A percentile compares a stretch with the other conserved stretches of the same genome.
These are phyloP conservation scores for Cetradonia linearis DNA, from an alignment of 495 filamentous ascomycete species.

Conservation along the genomic window DNA sequence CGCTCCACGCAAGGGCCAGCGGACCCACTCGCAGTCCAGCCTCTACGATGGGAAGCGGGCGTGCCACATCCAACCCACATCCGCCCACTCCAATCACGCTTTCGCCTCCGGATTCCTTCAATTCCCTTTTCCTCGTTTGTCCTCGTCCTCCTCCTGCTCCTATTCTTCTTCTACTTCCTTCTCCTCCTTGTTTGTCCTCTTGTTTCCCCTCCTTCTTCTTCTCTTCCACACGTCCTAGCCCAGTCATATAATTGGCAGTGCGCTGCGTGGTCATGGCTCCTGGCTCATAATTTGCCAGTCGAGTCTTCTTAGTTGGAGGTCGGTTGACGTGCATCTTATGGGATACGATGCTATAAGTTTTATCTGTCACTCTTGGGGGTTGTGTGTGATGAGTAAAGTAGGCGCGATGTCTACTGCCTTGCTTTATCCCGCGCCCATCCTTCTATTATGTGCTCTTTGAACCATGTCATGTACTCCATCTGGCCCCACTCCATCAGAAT, in stretches of 20 bases:
- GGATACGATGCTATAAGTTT: too few relatives aligned
- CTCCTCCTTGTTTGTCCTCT: not conserved
- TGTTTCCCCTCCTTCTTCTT: not conserved
- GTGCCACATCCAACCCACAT: too few relatives aligned
- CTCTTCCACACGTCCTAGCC: not conserved
- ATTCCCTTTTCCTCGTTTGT: not conserved
- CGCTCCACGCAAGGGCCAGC: too few relatives aligned
- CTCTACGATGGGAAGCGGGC: too few relatives aligned
- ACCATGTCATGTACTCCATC: constrained; percentile 13
- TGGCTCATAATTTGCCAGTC: too few relatives aligned
- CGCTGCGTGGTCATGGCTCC: too few relatives aligned
- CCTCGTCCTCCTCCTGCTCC: not conserved
- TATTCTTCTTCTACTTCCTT: not conserved
- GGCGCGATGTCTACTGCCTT: not conserved
- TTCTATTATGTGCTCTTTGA: constrained; percentile 6
- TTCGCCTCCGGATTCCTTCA: not conserved
- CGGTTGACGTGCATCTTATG: too few relatives aligned
- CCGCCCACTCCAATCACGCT: not conserved
- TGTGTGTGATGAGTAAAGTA: too few relatives aligned
- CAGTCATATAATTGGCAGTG: too few relatives aligned
- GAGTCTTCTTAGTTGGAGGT: too few relatives aligned
- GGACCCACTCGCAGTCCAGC: too few relatives aligned
- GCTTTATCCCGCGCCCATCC: not conserved
- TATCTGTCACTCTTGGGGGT: too few relatives aligned
- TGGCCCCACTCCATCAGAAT: constrained; percentile 9